Percentiles rank a stretch among this genome's conserved stretches.
phyloP scores from a whole-genome alignment of 2,329 filamentous ascomycete genomes.

The Colletotrichum simmondsii region DNA sequence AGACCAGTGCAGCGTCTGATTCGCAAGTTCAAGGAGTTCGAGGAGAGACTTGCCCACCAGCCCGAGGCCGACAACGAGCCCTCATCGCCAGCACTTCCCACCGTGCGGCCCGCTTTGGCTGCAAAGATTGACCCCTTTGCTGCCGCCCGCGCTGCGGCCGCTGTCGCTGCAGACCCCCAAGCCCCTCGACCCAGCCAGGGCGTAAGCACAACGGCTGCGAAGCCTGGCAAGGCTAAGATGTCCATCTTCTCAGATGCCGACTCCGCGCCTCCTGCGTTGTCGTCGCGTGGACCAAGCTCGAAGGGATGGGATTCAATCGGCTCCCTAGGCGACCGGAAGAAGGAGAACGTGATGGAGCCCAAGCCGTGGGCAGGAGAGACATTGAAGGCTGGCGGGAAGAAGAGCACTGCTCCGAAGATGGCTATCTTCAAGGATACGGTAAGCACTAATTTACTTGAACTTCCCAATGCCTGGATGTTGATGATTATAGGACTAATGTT shows the following conservation, averaged over 20 bases:
- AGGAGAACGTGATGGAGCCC: constrained; percentile 89
- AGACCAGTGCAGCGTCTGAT: constrained; percentile 82
- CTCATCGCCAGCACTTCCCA: constrained; percentile 87
- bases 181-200: constrained; percentile 63
- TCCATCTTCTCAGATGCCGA: constrained; percentile 89
- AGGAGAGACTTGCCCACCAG: constrained; percentile 77
- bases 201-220: constrained; percentile 63
- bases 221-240: constrained; percentile 82
- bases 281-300: constrained; percentile 61
- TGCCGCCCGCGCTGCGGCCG: constrained; percentile 59
- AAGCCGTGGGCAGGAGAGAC: constrained; percentile 95
- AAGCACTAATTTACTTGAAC: constrained; percentile 59
- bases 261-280: constrained; percentile 66
- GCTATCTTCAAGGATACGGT: constrained; percentile 96
- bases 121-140: constrained; percentile 88
- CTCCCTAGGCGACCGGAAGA: constrained; percentile 86
- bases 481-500: constrained; percentile 96
- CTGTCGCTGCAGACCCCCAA: constrained; percentile 69
- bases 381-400: constrained; percentile 86
- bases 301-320: constrained; percentile 95
- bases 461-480: constrained; percentile 74
- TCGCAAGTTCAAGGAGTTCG: constrained; percentile 93
- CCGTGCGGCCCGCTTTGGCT: constrained; percentile 83
- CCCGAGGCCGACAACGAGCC: constrained; percentile 74
- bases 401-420: constrained; percentile 82